phyloP scores from a whole-genome alignment of 495 filamentous ascomycete species.

The Stereocaulon alpinum region DNA sequence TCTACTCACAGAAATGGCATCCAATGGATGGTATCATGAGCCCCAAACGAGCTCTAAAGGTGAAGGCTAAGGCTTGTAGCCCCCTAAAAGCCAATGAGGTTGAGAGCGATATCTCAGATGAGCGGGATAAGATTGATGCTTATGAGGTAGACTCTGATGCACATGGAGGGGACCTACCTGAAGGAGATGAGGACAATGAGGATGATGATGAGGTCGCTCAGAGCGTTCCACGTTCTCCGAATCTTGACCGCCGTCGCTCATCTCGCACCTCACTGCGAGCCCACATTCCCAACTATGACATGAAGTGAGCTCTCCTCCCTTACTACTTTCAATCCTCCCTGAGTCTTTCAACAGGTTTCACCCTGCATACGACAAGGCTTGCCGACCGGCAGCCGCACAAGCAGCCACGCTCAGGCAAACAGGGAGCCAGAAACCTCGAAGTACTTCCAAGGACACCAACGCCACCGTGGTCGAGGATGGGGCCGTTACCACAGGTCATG shows the following conservation, averaged over 20 bases:
- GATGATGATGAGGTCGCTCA: not conserved
- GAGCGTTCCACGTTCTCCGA: not conserved
- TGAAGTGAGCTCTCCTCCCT: not conserved
- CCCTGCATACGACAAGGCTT: constrained; percentile 3
- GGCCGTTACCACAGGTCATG: too few species aligned
- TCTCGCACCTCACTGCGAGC: not conserved
- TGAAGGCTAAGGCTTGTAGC: not conserved
- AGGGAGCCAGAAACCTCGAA: not conserved
- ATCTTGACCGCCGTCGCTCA: not conserved
- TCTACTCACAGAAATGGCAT: constrained; percentile 29
- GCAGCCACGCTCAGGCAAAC: not conserved
- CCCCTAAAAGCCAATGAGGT: too few species aligned
- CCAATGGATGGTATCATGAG: constrained; percentile 26
- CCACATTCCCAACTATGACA: constrained; percentile 3
- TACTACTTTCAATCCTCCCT: not conserved
- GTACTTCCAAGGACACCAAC: not conserved
- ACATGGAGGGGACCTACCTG: not conserved
- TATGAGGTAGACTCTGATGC: not conserved
- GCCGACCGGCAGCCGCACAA: not conserved
- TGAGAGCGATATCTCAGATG: too few species aligned
- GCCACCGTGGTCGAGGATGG: not conserved
- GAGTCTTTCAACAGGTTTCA: not conserved
- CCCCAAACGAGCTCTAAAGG: constrained; percentile 17
- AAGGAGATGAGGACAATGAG: not conserved
- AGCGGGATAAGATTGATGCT: not conserved